Base-by-base conservation (phyloP, 495 filamentous ascomycete genomes). In the Aspergillus asperescens region DNA sequence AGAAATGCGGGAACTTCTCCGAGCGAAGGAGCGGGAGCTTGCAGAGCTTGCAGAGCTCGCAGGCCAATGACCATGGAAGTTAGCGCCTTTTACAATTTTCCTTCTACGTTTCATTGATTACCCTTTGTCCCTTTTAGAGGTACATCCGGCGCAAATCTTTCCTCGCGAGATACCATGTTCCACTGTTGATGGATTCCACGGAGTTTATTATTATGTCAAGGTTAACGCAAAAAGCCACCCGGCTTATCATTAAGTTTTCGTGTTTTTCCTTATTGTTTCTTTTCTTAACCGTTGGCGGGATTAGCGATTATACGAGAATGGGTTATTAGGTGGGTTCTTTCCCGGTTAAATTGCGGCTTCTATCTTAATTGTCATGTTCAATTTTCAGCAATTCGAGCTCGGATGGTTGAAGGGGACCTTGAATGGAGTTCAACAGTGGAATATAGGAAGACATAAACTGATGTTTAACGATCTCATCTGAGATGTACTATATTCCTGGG, bases 21-120 rank as follows among this genome's bases (percentile, higher is more conserved):
- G 79, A 16, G 82, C 81, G 19, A 92, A 89, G 62, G 88, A 95
- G 66, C 77, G 83, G 45, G 89, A 94, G 51, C 66, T 94, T 50
- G 86, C 85, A 22, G 89, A 94, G 51, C 66, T 94, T 50, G 86
- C 85, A 22, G 86, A 85, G 58, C 65, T 90, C 57, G 77, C 68
- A 43, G 63, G 67, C 7, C 59, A 56, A 62, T 62, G 22, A 62
- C 45, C 27, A 22, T 20, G 19, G 18, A 38, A 47, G 20, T 18
- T 9, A 29, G 16, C 9, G 10, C 27, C n/a, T 38, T 35, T 24
- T 25, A 19, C 23, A n/a, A n/a, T 5, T 47, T 12, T 23, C 25
- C 24, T 15, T 18, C 23, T 16, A 29, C 23, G 29, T 38, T 41
- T 12, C 23, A 22, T 19, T 31, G 16, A 32, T 51, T 27, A 43